Conservation (phyloP, 148 eudicot species). For the Silene uniflora region DNA sequence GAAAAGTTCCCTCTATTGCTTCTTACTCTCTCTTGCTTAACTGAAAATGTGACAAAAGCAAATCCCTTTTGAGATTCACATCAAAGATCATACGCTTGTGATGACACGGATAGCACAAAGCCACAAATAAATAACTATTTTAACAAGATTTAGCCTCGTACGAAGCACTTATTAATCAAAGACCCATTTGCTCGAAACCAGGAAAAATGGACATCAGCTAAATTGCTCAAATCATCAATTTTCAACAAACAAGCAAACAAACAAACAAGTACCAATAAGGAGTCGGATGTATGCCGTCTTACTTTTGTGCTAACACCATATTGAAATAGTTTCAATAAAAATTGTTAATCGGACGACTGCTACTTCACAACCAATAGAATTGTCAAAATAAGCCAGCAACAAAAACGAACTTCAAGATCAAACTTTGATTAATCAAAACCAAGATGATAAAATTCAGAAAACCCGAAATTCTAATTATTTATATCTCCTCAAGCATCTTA, state of each 20-base stretch:
- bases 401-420: background rate
- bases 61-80: conserved; percentile 26
- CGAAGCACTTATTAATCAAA: too few relatives aligned
- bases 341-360: too few relatives aligned
- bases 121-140: background rate
- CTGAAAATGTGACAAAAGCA: conserved; percentile 28
- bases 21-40: conserved; percentile 13
- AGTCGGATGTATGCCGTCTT: too few relatives aligned
- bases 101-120: background rate
- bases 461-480: background rate
- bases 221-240: too few relatives aligned
- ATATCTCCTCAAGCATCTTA: background rate
- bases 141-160: background rate
- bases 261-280: too few relatives aligned
- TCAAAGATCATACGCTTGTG: background rate
- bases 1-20: conserved; percentile 13
- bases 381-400: too few relatives aligned
- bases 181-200: too few relatives aligned
- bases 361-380: too few relatives aligned
- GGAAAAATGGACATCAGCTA: too few relatives aligned
- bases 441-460: background rate
- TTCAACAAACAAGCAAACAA: too few relatives aligned
- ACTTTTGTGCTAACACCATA: too few relatives aligned
- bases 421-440: background rate
- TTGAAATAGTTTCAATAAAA: too few relatives aligned